These are phyloP conservation scores for Psilocybe sp. DNA, from an alignment of 768 basidiomycete genomes.

Conservation along the genomic window DNA sequence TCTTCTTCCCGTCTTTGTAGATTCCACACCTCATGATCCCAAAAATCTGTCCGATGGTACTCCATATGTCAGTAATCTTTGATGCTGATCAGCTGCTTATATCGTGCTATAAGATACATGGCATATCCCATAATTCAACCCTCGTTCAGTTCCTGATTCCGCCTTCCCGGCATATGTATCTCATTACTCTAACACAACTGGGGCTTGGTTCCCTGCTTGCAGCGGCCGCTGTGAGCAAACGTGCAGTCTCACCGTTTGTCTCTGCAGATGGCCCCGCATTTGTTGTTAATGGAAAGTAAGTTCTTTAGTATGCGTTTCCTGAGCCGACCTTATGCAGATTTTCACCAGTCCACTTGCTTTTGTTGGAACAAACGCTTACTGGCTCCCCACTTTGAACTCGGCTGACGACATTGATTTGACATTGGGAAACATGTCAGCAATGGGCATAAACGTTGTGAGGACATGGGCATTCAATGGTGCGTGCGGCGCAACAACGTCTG, in stretches of 20 bases:
- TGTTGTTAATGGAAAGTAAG: constrained; percentile 52
- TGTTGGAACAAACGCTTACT: constrained; percentile 62
- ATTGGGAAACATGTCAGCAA: constrained; percentile 52
- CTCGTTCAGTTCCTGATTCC: too few relatives aligned
- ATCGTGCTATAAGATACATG: too few relatives aligned
- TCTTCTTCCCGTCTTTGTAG: too few relatives aligned
- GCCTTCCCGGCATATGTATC: constrained; percentile 33
- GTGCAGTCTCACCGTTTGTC: constrained; percentile 40
- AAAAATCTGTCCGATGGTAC: too few relatives aligned
- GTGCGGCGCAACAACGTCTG: constrained; percentile 4
- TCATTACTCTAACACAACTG: constrained; percentile 25
- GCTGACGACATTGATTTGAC: constrained; percentile 56
- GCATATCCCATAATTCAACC: too few relatives aligned
- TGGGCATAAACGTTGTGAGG: constrained; percentile 57
- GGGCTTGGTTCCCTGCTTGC: constrained; percentile 29
- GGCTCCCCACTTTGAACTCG: constrained; percentile 54
- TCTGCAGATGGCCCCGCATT: constrained; percentile 43
- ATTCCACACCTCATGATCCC: too few relatives aligned
- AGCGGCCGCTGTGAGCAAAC: constrained; percentile 27
- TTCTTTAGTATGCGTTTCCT: neutral
- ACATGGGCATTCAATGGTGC: constrained; percentile 74
- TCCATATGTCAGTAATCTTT: too few relatives aligned
- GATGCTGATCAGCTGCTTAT: too few relatives aligned
- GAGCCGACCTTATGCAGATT: constrained; percentile 2
- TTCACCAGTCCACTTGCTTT: constrained; percentile 23